Evolutionary conservation across 768 basidiomycete species (phyloP), one percentile per base, ranked within the genome.

Genomic region (Coprinopsis strossmayeri): DNA sequence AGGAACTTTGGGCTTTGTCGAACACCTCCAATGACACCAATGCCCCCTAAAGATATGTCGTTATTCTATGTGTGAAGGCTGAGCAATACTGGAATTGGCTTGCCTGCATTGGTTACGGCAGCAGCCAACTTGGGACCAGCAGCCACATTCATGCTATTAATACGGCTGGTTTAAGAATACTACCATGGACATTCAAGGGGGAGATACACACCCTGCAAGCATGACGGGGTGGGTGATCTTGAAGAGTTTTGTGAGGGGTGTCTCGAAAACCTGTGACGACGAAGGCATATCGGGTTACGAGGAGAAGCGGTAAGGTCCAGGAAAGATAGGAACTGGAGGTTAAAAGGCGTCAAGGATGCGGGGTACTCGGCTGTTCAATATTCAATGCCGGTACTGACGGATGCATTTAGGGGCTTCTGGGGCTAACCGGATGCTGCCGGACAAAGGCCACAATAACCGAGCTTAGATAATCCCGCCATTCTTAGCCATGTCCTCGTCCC

Each of bases 101-200:
- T 53, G 73, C 85, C 91, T 18, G 91, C 79, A 59, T 93, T 93
- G n/a, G 89, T 89, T n/a, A 93, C 89, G 1, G 87, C 81, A 18
- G 90, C 91, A 17, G 91, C 91, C 5, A 93, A 69, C 64, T 74
- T 84, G 10, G 90, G 87, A 4, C 88, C 88, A 40, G 90, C 87
- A 45, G 89, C 90, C 26, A 91, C 82, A 59, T 88, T 90, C 89
- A 91, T 91, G 48, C 84, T 77, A 67, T 34, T 12, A 32, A 24
- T 7, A 13, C 11, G 3, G n/a, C n/a, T n/a, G n/a, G n/a, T n/a
- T 45, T n/a, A 20, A 28, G 15, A 17, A 5, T 34, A 42, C 35
- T 26, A n/a, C 28, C 28, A 15, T n/a, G 18, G n/a, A n/a, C 15
- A 28, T 9, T 43, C 25, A 21, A 15, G 15, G 41, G 12, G 50